These are phyloP conservation scores for Fusarium secorum DNA, from an alignment of 2,329 filamentous ascomycete genomes.

Conservation along the genomic window DNA sequence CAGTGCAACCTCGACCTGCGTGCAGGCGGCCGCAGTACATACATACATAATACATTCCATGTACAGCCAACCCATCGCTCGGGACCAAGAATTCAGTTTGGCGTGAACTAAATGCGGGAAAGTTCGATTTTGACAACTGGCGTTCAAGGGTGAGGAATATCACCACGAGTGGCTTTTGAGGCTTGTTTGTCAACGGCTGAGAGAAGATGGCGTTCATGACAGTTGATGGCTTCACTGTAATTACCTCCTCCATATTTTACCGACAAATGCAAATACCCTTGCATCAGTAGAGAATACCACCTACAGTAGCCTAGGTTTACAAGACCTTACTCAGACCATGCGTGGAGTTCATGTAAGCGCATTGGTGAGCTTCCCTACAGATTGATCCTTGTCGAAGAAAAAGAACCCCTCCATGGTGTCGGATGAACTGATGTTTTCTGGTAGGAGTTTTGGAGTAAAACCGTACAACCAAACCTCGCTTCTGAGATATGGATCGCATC, in stretches of 20 bases:
- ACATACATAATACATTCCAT: background rate
- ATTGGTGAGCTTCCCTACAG: constrained; percentile 1
- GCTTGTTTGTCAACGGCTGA: background rate
- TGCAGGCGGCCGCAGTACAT: constrained; percentile 23
- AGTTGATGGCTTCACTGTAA: background rate
- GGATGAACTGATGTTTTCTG: constrained; percentile 34
- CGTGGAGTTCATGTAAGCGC: constrained; percentile 40
- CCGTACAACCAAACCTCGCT: background rate
- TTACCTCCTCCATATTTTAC: background rate
- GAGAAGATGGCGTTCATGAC: background rate
- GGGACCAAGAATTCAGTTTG: constrained; percentile 8
- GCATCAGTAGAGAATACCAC: constrained; percentile 16
- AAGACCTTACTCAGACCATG: constrained; percentile 35
- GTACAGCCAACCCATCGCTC: background rate
- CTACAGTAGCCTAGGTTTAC: background rate
- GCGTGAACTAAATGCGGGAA: constrained; percentile 7
- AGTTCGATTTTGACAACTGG: background rate
- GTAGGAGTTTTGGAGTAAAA: constrained; percentile 5
- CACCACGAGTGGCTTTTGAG: constrained; percentile 14
- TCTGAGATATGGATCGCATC: background rate
- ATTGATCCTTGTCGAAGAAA: background rate
- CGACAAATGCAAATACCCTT: constrained; percentile 4
- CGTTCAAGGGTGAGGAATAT: background rate
- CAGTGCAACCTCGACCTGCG: constrained; percentile 23
- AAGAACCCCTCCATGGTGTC: background rate